Evolutionary conservation across 306 rosid genomes (phyloP), one percentile per base, ranked within the genome.

Genomic region (Aeschynomene evenia): DNA sequence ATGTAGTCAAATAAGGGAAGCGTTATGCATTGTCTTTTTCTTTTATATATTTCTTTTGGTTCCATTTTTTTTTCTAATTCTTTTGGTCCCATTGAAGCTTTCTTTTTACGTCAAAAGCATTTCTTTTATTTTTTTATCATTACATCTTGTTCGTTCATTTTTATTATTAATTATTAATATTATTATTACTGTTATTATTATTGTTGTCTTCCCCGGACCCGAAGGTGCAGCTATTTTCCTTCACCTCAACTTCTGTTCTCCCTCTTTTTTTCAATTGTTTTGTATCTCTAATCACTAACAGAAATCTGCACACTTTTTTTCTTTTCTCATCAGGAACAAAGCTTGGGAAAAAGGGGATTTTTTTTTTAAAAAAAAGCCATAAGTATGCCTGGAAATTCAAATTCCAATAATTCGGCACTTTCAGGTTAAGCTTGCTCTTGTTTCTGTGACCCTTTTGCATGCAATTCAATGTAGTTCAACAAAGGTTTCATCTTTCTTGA

Each of bases 341-440:
- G 4, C 34, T 14, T 29, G 7, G 54, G 59, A 37, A 10, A 37
- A 9, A n/a, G n/a, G n/a, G n/a, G n/a, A n/a, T n/a, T n/a, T n/a
- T n/a, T n/a, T n/a, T n/a, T n/a, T n/a, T n/a, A n/a, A 37, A 37
- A 31, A 15, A 53, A 21, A 13, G 76, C 42, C 24, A 52, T 6
- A 40, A 52, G 6, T 36, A 84, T 87, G 92, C 29, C 72, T 58
- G 77, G 6, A 23, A 78, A 87, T 77, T 76, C 82, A n/a, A 43
- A 64, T 61, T 64, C 87, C 65, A 71, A 31, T 33, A 70, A 75
- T 23, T 76, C 79, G 49, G 28, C 74, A 39, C 55, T 9, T 73
- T 31, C 89, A 82, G 89, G 89, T 84, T 70, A 45, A 48, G 14
- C 43, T 24, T 43, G 7, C 23, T 77, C 58, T 43, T 33, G 24